A percentile compares a stretch with the other conserved stretches of the same genome.
These are phyloP conservation scores for Lentinula boryana DNA, from an alignment of 768 basidiomycete species.

Conservation along the genomic window DNA sequence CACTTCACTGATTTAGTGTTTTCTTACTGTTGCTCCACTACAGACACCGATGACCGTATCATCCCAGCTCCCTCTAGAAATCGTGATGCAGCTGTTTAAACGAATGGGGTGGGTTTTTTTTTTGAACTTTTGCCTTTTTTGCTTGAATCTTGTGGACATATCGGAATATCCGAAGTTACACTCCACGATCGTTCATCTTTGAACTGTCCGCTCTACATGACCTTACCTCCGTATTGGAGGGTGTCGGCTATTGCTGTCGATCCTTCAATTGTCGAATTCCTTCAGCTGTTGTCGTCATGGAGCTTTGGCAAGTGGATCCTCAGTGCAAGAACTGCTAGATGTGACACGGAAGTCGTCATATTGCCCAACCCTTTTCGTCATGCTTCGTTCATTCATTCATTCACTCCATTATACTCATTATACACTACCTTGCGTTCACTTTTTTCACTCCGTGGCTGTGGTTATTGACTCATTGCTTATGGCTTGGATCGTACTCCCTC, in stretches of 20 bases:
- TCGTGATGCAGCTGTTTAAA: slow-evolving; percentile 97
- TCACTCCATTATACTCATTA: not conserved
- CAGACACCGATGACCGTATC: slow-evolving; percentile 95
- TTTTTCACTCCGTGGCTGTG: not conserved
- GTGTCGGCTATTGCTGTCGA: not conserved
- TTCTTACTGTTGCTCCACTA: not conserved
- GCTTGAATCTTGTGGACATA: not conserved
- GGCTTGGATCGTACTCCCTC: not conserved
- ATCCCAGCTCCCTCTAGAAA: slow-evolving; percentile 87
- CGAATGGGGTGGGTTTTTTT: slow-evolving; percentile 79
- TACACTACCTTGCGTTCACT: not conserved
- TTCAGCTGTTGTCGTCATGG: slow-evolving; percentile 1
- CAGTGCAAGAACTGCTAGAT: not conserved
- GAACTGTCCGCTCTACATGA: too few species aligned
- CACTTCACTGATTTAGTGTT: not conserved
- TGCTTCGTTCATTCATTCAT: not conserved
- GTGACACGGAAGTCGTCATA: not conserved
- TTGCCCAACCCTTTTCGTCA: not conserved
- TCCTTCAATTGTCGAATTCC: not conserved
- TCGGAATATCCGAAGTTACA: not conserved
- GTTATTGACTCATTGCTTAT: not conserved
- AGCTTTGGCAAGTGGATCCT: not conserved
- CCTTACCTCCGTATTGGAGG: not conserved
- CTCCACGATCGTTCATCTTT: not conserved
- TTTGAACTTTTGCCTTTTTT: not conserved